Evolutionary conservation across 352 stramenopile genomes (phyloP), one percentile per base, ranked within the genome.

Genomic region (Phytophthora sojae): DNA sequence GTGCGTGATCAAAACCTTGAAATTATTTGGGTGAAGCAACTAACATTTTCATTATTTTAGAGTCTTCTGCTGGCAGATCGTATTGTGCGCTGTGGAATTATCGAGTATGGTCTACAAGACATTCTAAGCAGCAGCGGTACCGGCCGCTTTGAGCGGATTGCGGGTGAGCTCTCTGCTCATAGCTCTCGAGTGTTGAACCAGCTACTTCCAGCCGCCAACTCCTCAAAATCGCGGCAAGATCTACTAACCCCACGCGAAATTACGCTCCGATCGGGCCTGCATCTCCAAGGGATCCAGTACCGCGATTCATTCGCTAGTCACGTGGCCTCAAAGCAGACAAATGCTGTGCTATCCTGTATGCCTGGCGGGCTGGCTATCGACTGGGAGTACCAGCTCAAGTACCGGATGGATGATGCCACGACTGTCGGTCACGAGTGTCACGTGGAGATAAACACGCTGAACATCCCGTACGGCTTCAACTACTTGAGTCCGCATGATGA

Each of bases 381-480:
- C 14, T 93, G 84, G 84, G 57, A 80, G 15, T 26, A 86, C 5
- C 78, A 90, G n/a, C 67, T 92, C 23, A 87, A 92, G 54, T 85
- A 92, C 56, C 68, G 80, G 12, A 79, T 91, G 39, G 80, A 93
- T 54, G 85, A 91, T 49, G 73, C 59, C 9, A 86, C 75, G 0
- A 87, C 81, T 1, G 84, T 91, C 21, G 85, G 82, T 0, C 77
- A 90, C 14, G 85, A 95, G 39, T 92, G 85, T 9, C 68, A 88
- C 45, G 74, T 93, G 19, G 76, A 90, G 60, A 74, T 91, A 26
- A 80, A 78, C 23, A 79, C 77, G 2, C 26, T 88, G 14, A 73
- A 65, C 9, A 69, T 92, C 19, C 73, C 79, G 19, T 95, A 95
- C 59, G 84, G 85, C 1, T 95, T 91, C 58, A 86, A 85, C 42